Conservation (phyloP, 495 filamentous ascomycete species). For the Penicillium waksmanii region DNA sequence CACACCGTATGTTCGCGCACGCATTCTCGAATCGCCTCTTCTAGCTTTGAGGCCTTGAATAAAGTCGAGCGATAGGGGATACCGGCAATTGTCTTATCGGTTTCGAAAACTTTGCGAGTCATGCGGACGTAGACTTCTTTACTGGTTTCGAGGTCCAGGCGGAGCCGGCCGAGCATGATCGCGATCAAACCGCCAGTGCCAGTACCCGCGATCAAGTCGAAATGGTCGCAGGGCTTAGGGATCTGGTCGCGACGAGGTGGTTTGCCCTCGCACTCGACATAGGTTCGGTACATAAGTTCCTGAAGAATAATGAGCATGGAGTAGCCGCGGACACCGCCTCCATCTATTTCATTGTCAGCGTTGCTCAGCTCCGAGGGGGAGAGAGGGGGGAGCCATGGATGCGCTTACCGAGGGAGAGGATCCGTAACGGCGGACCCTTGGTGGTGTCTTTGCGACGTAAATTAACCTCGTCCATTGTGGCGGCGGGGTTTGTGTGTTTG, state of each 20-base stretch:
- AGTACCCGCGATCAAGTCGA: slow-evolving; percentile 93
- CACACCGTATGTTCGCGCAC: slow-evolving; percentile 84
- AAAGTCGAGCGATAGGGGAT: slow-evolving; percentile 91
- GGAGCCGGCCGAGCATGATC: slow-evolving; percentile 90
- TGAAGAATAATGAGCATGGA: slow-evolving; percentile 95
- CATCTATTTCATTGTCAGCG: slow-evolving; percentile 62
- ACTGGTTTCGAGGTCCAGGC: slow-evolving; percentile 92
- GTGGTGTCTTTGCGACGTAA: slow-evolving; percentile 87
- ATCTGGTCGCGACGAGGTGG: slow-evolving; percentile 85
- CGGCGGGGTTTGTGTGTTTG: slow-evolving; percentile 17
- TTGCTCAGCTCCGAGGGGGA: neutral
- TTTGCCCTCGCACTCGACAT: slow-evolving; percentile 80
- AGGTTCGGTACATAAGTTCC: slow-evolving; percentile 93
- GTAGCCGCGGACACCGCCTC: slow-evolving; percentile 94
- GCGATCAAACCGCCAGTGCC: slow-evolving; percentile 96
- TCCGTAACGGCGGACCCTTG: slow-evolving; percentile 88
- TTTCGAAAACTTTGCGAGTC: slow-evolving; percentile 93
- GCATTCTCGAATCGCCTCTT: slow-evolving; percentile 89
- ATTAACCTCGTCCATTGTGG: slow-evolving; percentile 36
- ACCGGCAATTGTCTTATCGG: slow-evolving; percentile 94
- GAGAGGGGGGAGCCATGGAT: neutral
- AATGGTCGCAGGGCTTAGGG: slow-evolving; percentile 97
- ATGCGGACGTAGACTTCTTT: slow-evolving; percentile 94
- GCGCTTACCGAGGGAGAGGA: slow-evolving; percentile 83
- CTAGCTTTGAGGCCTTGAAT: slow-evolving; percentile 94